Base-by-base conservation (phyloP, 257 asterid species). In the Osmanthus fragrans region DNA sequence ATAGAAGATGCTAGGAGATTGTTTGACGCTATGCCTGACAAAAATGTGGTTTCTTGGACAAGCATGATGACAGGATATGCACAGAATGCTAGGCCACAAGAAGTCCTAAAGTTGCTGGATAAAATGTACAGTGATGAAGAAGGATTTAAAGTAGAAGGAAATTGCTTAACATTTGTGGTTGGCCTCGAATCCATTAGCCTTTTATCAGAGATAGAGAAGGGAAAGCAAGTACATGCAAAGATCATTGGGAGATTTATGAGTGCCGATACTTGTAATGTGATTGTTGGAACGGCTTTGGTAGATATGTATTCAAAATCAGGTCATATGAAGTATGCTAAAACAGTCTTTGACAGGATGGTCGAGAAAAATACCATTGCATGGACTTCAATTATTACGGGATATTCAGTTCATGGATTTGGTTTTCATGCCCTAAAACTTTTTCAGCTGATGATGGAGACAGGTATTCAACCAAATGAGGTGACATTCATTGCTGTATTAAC, bases 281-380 rank as follows among this genome's bases (percentile, higher is more conserved):
- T 79, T 51, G 78, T 86, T 63, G 88, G 90, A 71, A 82, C 86
- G 51, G 86, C 90, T 77, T 45, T 86, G 83, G 74, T 86, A 37
- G 88, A 82, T 39, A 86, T 86, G 90, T 86, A 86, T 70, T 81
- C 84, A 33, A 80, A 80, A 73, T 84, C 86, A 23, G 90, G 88
- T 10, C 40, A 80, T 39, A 65, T 86, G 75, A 37, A 83, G 25
- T 27, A 80, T 72, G 81, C 88, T 3, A 83, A 25, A 16, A 69
- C 39, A 33, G 82, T 82, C 37, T 86, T 86, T 56, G 77, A 82
- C 79, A 70, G 25, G 56, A 82, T 86, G 85, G 60, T 72, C 45
- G 86, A 82, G 77, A 86, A 80, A 78, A 84, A 86, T 68, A 64
- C 78, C 16, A 70, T 80, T 54, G 77, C 90, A 15, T 86, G 90